phyloP scores from a whole-genome alignment of 179 eudicot genomes.

The Vitellaria paradoxa region DNA sequence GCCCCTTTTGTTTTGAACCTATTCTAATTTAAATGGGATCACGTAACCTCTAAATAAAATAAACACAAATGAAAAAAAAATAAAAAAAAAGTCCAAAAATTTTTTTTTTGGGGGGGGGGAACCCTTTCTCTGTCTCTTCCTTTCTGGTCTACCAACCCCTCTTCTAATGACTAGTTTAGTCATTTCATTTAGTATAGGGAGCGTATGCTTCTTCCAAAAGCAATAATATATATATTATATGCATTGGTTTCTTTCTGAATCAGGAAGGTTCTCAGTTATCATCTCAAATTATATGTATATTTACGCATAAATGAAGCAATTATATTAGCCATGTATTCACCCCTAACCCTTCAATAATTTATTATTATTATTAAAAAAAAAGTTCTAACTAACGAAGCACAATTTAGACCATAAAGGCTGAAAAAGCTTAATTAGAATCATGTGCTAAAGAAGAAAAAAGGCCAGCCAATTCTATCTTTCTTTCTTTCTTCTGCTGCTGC shows the following conservation, averaged over 20 bases:
- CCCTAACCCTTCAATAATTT: not conserved
- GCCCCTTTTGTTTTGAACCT: not conserved
- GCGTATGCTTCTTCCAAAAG: not conserved
- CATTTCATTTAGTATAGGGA: not conserved
- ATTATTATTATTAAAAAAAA: not conserved
- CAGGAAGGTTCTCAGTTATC: not conserved
- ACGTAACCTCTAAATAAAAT: not conserved
- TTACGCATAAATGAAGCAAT: not conserved
- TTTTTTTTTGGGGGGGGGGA: no score
- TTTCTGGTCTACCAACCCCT: not conserved
- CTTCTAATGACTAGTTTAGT: not conserved
- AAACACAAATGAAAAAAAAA: not conserved
- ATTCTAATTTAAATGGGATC: not conserved
- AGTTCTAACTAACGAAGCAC: not conserved
- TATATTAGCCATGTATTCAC: not conserved
- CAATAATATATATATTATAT: not conserved
- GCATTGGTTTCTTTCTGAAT: not conserved
- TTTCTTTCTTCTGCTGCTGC: no score
- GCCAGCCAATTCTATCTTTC: no score
- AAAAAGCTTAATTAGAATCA: no score
- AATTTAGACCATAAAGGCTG: not conserved
- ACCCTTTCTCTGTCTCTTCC: no score
- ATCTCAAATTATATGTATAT: no score
- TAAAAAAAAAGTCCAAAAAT: not conserved
- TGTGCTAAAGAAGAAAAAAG: no score